Evolutionary conservation across 2,329 filamentous ascomycete genomes (phyloP).

Genomic region (Pleomassaria siparia): DNA sequence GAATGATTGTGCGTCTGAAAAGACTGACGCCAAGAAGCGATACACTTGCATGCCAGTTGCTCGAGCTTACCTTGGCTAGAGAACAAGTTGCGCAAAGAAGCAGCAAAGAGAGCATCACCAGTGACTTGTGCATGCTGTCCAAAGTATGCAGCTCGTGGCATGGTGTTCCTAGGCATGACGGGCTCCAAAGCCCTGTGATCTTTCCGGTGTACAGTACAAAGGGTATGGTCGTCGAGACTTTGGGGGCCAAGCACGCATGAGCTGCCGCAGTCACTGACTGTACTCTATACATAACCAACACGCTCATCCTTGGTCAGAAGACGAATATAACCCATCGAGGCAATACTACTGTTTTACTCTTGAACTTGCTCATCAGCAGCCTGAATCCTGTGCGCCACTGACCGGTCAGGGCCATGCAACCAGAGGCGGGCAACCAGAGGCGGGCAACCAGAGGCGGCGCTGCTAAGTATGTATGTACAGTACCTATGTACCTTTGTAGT

Average conservation of each 20-base stretch:
- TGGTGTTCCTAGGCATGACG: conserved; percentile 5
- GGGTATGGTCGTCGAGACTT: neutral
- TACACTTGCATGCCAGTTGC: too few species aligned
- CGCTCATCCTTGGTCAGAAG: conserved; percentile 14
- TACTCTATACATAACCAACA: too few species aligned
- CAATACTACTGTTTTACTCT: conserved; percentile 4
- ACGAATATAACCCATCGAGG: conserved; percentile 4
- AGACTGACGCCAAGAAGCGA: too few species aligned
- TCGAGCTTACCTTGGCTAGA: too few species aligned
- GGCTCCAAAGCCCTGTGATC: conserved; percentile 8
- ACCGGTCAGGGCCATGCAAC: conserved; percentile 13
- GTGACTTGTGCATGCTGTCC: too few species aligned
- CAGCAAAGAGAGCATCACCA: too few species aligned
- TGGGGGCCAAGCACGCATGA: neutral
- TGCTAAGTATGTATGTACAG: too few species aligned
- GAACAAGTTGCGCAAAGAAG: too few species aligned
- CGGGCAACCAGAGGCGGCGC: too few species aligned
- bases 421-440: too few species aligned
- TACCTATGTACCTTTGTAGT: too few species aligned
- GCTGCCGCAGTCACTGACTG: neutral
- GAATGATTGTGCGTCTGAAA: too few species aligned
- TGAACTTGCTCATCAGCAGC: conserved; percentile 7
- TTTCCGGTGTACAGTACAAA: neutral
- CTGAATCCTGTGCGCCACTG: conserved; percentile 4
- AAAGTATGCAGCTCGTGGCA: conserved; percentile 6